phyloP scores from a whole-genome alignment of 2,329 filamentous ascomycete species.

The Malbranchea cinnamomea region DNA sequence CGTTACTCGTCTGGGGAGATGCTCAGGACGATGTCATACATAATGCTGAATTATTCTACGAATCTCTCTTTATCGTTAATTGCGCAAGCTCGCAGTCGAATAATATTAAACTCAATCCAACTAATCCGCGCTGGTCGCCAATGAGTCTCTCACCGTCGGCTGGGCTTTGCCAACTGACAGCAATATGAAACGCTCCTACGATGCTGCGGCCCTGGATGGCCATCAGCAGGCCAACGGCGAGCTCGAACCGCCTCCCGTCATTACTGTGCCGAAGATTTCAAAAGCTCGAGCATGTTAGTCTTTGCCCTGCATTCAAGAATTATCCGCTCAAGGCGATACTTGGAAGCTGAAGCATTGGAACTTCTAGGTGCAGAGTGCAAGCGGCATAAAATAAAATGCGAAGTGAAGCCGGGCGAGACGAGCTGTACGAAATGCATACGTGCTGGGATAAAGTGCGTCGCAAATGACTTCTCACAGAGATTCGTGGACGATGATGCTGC shows the following conservation, averaged over 20 bases:
- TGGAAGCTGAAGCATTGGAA: too few relatives aligned
- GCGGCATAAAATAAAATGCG: constrained; percentile 41
- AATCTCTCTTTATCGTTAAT: too few relatives aligned
- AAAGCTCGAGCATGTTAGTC: constrained; percentile 28
- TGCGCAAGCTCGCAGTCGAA: too few relatives aligned
- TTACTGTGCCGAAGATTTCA: constrained; percentile 20
- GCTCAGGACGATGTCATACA: too few relatives aligned
- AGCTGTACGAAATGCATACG: constrained; percentile 36
- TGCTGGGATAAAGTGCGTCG: constrained; percentile 36
- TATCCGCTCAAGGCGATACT: constrained; percentile 5
- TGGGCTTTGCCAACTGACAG: too few relatives aligned
- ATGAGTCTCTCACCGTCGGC: too few relatives aligned
- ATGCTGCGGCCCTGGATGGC: too few relatives aligned
- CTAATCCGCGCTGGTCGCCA: too few relatives aligned
- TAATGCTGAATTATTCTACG: too few relatives aligned
- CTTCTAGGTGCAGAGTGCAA: constrained; percentile 35
- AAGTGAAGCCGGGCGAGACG: constrained; percentile 31
- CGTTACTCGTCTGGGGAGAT: too few relatives aligned
- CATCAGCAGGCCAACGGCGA: neutral
- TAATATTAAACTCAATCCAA: too few relatives aligned
- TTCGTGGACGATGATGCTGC: constrained; percentile 39
- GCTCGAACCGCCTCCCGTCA: neutral
- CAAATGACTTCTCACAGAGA: constrained; percentile 42
- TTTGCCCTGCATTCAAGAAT: constrained; percentile 5
- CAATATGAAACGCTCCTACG: neutral